Evolutionary conservation across 1,284 basidiomycete genomes (phyloP).

Genomic region (Meira miltonrushii): DNA sequence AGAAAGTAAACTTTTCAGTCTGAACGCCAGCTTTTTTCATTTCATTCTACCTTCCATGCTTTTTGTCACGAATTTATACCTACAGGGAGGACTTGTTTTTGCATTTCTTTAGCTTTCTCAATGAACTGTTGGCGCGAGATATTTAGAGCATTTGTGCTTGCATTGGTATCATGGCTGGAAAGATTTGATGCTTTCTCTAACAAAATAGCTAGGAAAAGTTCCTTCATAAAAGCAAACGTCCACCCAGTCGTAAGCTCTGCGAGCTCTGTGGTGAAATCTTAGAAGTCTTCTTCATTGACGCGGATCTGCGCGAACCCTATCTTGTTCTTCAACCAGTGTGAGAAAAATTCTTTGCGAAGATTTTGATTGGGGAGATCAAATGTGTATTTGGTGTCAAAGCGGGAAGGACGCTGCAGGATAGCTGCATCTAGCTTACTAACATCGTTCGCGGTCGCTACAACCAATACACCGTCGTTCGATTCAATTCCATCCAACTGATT

Average conservation of each 20-base stretch:
- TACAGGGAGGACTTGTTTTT: no score
- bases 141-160: no score
- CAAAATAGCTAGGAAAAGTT: no score
- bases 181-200: no score
- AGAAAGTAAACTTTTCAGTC: no score
- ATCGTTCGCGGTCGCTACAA: constrained; percentile 15
- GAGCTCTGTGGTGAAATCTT: neutral
- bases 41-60: no score
- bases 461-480: constrained; percentile 13
- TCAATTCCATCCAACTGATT: constrained; percentile 15
- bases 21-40: no score
- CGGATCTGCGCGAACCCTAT: neutral
- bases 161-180: no score
- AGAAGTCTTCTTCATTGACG: neutral
- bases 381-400: constrained; percentile 12
- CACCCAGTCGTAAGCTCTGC: constrained; percentile 1
- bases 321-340: constrained; percentile 11
- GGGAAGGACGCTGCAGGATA: constrained; percentile 12
- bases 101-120: no score
- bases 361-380: constrained; percentile 8
- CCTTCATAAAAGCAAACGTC: constrained; percentile 14
- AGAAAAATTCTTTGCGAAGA: constrained; percentile 8
- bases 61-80: no score
- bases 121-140: no score
- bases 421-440: constrained; percentile 10